phyloP scores from a whole-genome alignment of 257 asterid species.

The Linaria vulgaris region DNA sequence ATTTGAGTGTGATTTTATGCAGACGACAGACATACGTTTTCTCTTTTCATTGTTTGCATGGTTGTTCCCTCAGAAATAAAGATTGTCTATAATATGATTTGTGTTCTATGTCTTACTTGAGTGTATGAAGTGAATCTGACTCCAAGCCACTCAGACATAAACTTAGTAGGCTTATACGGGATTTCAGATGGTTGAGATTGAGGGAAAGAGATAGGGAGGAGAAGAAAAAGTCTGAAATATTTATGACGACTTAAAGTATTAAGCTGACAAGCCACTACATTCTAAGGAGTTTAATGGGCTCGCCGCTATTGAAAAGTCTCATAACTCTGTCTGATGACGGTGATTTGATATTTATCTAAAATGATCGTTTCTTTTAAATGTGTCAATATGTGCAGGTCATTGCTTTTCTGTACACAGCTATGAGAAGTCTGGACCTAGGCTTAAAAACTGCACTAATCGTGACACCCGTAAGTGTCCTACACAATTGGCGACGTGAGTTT shows the following conservation, averaged over 20 bases:
- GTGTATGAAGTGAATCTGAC: conserved; percentile 12
- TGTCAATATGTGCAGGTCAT: conserved; percentile 58
- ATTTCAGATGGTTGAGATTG: not conserved
- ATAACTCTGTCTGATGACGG: not conserved
- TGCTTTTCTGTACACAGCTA: conserved; percentile 86
- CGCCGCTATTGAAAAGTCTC: not conserved
- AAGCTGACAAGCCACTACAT: conserved; percentile 8
- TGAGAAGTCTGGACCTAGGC: conserved; percentile 86
- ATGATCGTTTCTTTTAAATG: conserved; percentile 23
- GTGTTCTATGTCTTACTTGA: not conserved
- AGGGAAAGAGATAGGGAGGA: conserved; percentile 10
- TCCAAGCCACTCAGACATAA: not conserved
- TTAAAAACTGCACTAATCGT: conserved; percentile 86
- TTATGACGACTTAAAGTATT: conserved; percentile 2
- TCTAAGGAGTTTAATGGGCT: conserved; percentile 12
- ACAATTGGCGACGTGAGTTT: conserved; percentile 93
- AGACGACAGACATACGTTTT: too few species aligned
- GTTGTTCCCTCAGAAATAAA: not conserved
- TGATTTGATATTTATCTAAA: conserved; percentile 5
- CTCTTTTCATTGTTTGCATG: conserved; percentile 6
- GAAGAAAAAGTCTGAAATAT: not conserved
- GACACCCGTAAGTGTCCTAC: conserved; percentile 93
- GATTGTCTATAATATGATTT: not conserved
- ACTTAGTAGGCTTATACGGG: not conserved
- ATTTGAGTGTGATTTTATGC: not conserved